Evolutionary conservation across 805 yeast species (phyloP), one percentile per base, ranked within the genome.

Genomic region (Kurtzmaniella fragi): DNA sequence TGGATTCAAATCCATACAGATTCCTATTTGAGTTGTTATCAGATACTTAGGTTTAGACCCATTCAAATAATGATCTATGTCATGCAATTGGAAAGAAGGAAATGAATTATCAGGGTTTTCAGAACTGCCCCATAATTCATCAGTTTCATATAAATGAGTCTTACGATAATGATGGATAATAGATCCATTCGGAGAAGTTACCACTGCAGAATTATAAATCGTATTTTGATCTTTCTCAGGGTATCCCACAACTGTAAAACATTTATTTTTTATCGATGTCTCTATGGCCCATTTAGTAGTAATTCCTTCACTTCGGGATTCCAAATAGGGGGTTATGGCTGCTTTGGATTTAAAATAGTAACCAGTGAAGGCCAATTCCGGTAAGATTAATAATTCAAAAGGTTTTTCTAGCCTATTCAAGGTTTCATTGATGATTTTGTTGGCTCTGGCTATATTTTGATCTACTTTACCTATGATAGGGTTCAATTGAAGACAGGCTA

Each of bases 1-100:
- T 0, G 96, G 96, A 56, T 86, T 89, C 44, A 90, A 59, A 61
- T 90, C 98, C 97, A 90, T 90, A 56, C 98, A 90, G 5, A 90
- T 88, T 0, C 96, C 98, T 39, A 90, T 68, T 27, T 80, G 71
- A 1, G 83, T 64, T 2, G 46, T 45, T 9, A 60, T 43, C 17
- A 30, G 28, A 14, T 17, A 32, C 13, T 50, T 42, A 5, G 34
- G 15, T 4, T 41, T 38, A 9, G 39, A 41, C 4, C 39, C 46
- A 13, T 38, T 31, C 6, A 42, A 25, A 34, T 54, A 54, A 35
- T 43, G 50, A 8, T 45, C 49, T 36, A 47, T 52, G 17, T 52
- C 50, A 15, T 53, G 33, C 31, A 82, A 49, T 4, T 66, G 67
- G 35, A 83, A 74, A 1, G 73, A 56, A 17, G 64, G 59, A 50